Evolutionary conservation across 2,329 filamentous ascomycete species (phyloP), one percentile per base, ranked within the genome.

Genomic region (Coniella vitis): DNA sequence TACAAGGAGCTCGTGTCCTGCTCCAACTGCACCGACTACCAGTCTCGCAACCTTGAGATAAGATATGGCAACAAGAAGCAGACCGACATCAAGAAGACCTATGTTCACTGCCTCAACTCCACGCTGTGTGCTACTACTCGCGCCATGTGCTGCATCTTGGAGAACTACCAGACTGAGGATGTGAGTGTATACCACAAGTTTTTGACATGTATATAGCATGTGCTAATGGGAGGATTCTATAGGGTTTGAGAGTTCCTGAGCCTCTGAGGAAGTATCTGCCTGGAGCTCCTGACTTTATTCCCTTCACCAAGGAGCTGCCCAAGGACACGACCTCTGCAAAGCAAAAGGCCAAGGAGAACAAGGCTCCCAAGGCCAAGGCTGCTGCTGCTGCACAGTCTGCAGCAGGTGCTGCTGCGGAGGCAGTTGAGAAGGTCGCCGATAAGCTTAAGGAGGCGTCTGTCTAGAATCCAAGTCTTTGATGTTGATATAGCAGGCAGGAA

Each of bases 1-100:
- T 98, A 97, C 78, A 97, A 97, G 72, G 93, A 97, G 72, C 80
- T 98, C 22, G 93, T 97, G 44, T 95, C 88, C 17, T 95, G 90
- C 78, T 95, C 89, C 54, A 98, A 98, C 72, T 98, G 93, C 74
- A 95, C 89, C 38, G 91, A 97, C 66, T 97, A 97, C 74, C 93
- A 98, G 74, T 90, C 89, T 20, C 81, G 93, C 49, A 90, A 90
- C 58, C 78, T 98, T 12, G 91, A 97, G 68, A 95, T 98, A 59
- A 81, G 93, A 51, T 95, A 84, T 61, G 91, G 93, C 41, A 76
- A 82, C 53, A 97, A 96, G 78, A 87, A 84, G 64, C 83, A 87
- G 67, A 90, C 84, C 22, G 88, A 90, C 56, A 76, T 78, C 51
- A 85, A 85, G 67, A 98, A 97, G 79, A 85, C 89, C 57, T 98